Base-by-base conservation (phyloP, 805 yeast species). In the Candida ponderosae region DNA sequence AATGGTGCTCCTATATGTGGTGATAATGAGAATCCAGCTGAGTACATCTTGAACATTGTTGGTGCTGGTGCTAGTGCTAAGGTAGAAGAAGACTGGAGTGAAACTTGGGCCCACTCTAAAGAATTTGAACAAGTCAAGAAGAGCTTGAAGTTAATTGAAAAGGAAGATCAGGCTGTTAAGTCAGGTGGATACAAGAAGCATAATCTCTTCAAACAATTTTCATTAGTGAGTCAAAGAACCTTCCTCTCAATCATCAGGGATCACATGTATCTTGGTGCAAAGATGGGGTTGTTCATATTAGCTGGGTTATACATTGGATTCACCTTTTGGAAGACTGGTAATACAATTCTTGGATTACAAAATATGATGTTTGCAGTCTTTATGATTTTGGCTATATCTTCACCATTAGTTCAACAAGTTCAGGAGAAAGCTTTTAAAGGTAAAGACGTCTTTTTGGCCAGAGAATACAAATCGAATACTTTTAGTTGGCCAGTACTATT, bases 261-360 rank as follows among this genome's bases (percentile, higher is more conserved):
- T 41, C 75, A 80, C n/a, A 54, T 62, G 30, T 80, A 81, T 54
- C 61, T 79, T 41, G 68, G 71, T 62, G 66, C 87, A 31, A 82
- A 81, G 59, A 36, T 76, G 21, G 63, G 66, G 53, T 57, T 76
- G 46, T 61, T 63, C 43, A 53, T 68, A 27, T 53, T 71, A 15
- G 66, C 77, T 33, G 76, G 85, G 29, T 51, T 83, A 15, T 78
- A 80, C 53, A 72, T 79, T 43, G 94, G 95, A 31, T 84, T 84
- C 57, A 66, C 81, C 1, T 84, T 78, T 60, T 79, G 68, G 63
- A 68, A 79, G 47, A 71, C 79, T 31, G 72, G 70, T 38, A 61
- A 64, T 29, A 54, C 74, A 27, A 48, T 69, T 32, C 65, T 68
- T 32, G 84, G 83, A 37, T 62, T 78, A 51, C 78, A 70, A 53